Evolutionary conservation across 352 stramenopile species (phyloP).

Genomic region (Phytophthora megakarya): DNA sequence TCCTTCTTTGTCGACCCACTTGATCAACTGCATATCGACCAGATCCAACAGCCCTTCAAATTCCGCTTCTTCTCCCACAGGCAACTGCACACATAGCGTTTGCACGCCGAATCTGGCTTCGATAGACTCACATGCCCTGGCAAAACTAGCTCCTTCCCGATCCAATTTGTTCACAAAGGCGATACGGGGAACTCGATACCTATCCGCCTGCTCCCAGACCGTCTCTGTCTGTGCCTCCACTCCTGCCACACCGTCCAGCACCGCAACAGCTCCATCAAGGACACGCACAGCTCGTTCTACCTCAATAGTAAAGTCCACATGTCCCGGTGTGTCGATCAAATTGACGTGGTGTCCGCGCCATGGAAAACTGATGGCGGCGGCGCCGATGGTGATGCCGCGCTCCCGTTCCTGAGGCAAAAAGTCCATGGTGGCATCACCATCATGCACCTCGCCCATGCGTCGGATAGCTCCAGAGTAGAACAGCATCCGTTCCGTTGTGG

Average conservation of each 20-base stretch:
- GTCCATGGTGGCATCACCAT: slow-evolving; percentile 82
- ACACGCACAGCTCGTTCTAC: slow-evolving; percentile 97
- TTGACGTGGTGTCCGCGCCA: slow-evolving; percentile 97
- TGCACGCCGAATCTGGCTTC: slow-evolving; percentile 63
- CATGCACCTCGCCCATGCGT: slow-evolving; percentile 77
- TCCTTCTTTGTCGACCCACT: slow-evolving; percentile 66
- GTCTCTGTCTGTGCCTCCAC: slow-evolving; percentile 93
- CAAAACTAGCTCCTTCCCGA: slow-evolving; percentile 94
- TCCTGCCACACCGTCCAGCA: slow-evolving; percentile 97
- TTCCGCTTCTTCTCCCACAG: slow-evolving; percentile 60
- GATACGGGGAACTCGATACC: slow-evolving; percentile 89
- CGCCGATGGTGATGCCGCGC: slow-evolving; percentile 98
- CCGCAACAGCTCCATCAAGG: slow-evolving; percentile 96
- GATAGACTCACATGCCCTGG: slow-evolving; percentile 81
- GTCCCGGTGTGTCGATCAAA: slow-evolving; percentile 97
- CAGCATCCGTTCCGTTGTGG: slow-evolving; percentile 98
- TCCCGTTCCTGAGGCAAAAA: slow-evolving; percentile 95
- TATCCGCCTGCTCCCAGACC: slow-evolving; percentile 82
- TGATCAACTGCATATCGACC: slow-evolving; percentile 70
- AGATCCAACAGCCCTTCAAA: slow-evolving; percentile 76
- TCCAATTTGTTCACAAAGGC: slow-evolving; percentile 98
- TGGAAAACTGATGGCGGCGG: slow-evolving; percentile 94
- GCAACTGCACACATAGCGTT: slow-evolving; percentile 69
- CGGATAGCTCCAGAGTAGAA: slow-evolving; percentile 93
- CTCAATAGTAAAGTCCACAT: slow-evolving; percentile 99